Base-by-base conservation (phyloP, 331 rosid species). In the Malus hybrid region DNA sequence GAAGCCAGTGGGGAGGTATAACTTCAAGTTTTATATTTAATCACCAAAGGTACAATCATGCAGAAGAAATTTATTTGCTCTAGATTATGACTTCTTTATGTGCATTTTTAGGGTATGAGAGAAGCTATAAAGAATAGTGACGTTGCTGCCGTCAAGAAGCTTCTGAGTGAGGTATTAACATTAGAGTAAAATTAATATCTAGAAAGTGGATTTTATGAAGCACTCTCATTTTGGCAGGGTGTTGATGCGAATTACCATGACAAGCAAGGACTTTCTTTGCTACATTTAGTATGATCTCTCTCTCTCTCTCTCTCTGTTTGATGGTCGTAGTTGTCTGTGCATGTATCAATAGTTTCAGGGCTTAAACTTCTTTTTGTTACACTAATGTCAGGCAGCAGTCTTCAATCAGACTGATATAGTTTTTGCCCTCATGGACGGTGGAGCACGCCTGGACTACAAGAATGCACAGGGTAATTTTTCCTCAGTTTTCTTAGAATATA, bases 91-190 rank as follows among this genome's bases (percentile, higher is more conserved):
- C 16, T 74, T 66, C 34, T 72, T 74, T 16, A 46, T 72, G 69
- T 78, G 76, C 77, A 19, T 79, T 82, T 65, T 81, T 78, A 90
- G 97, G 99, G 99, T 71, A 70, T 92, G 80, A 87, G 97, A 85
- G 99, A 95, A 84, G 97, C 99, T 71, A 90, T 95, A 79, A 95
- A 95, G 86, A 95, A 89, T 67, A 89, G 97, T 52, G 97, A 95
- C 33, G 42, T 68, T 64, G 77, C 82, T 72, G 96, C 97, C 68
- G 97, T 92, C 72, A 86, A 88, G 88, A 92, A 87, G 85, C 97
- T 95, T 86, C 87, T 95, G 71, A 82, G 79, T 44, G 83, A 95
- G 99, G 99, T 84, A 74, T 46, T 60, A 77, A 58, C 34, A 69
- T 74, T 48, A 26, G 18, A 5, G 66, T 16, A 61, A 46, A 42